Evolutionary conservation across 768 basidiomycete genomes (phyloP).

Genomic region (Rhodotorula babjevae): DNA sequence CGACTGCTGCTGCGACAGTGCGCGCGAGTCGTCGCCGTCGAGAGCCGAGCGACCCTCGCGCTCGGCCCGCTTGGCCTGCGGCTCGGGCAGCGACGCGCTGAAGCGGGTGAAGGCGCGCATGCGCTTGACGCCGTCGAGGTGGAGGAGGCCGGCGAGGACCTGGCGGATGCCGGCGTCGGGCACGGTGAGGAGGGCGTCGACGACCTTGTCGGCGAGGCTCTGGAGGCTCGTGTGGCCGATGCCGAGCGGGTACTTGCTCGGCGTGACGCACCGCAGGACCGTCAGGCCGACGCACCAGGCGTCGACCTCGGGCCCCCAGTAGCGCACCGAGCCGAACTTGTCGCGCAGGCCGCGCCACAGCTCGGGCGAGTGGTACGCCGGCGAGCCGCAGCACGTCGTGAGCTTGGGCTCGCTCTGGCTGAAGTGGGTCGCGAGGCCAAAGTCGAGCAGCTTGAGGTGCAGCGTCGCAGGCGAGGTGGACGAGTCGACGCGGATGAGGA

Average conservation of each 20-base stretch:
- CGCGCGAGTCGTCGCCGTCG: not conserved
- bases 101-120: conserved; percentile 46
- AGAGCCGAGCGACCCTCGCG: not conserved
- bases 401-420: conserved; percentile 48
- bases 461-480: conserved; percentile 5
- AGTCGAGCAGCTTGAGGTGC: conserved; percentile 48
- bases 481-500: conserved; percentile 38
- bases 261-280: conserved; percentile 47
- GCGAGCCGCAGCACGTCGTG: conserved; percentile 51
- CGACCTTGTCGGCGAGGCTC: conserved; percentile 46
- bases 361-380: conserved; percentile 49
- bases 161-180: conserved; percentile 35
- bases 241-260: conserved; percentile 50
- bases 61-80: not conserved
- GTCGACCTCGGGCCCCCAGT: conserved; percentile 52
- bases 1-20: no score
- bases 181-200: conserved; percentile 46
- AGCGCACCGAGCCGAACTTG: conserved; percentile 47
- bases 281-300: conserved; percentile 52
- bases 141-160: conserved; percentile 46
- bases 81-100: conserved; percentile 37
- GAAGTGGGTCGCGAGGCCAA: conserved; percentile 51
- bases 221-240: conserved; percentile 46
- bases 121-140: conserved; percentile 46
- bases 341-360: conserved; percentile 47